phyloP scores from a whole-genome alignment of 352 stramenopile species.

The Phytophthora capsici region DNA sequence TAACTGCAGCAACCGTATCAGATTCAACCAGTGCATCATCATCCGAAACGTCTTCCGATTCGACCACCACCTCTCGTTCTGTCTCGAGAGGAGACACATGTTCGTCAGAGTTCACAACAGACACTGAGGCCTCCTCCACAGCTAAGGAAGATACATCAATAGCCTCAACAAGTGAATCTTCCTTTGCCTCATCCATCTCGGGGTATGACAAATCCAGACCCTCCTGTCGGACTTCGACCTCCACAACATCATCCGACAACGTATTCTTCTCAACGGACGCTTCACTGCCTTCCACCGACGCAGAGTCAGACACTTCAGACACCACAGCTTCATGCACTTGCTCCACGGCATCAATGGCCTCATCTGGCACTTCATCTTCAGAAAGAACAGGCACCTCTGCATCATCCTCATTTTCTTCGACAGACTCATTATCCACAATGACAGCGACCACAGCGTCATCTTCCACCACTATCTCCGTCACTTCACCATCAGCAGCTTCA shows the following conservation, averaged over 20 bases:
- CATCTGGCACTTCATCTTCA: constrained; percentile 9
- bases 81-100: neutral
- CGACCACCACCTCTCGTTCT: neutral
- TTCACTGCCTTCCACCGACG: constrained; percentile 4
- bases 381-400: neutral
- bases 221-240: constrained; percentile 30
- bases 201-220: constrained; percentile 23
- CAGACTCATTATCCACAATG: constrained; percentile 7
- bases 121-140: constrained; percentile 2
- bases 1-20: neutral
- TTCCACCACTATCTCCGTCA: too few species aligned
- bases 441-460: neutral
- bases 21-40: neutral
- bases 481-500: neutral
- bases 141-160: neutral
- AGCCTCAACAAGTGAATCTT: constrained; percentile 32
- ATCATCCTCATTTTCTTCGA: constrained; percentile 2
- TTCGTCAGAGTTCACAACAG: neutral
- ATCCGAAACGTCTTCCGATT: constrained; percentile 1
- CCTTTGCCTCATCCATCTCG: constrained; percentile 5
- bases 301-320: constrained; percentile 3
- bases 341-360: neutral
- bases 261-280: neutral
- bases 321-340: constrained; percentile 4
- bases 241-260: constrained; percentile 21